Percentiles rank a stretch among this genome's conserved stretches.
Conservation (phyloP, 1,284 basidiomycete species). For the Thecaphora thlaspeos region DNA sequence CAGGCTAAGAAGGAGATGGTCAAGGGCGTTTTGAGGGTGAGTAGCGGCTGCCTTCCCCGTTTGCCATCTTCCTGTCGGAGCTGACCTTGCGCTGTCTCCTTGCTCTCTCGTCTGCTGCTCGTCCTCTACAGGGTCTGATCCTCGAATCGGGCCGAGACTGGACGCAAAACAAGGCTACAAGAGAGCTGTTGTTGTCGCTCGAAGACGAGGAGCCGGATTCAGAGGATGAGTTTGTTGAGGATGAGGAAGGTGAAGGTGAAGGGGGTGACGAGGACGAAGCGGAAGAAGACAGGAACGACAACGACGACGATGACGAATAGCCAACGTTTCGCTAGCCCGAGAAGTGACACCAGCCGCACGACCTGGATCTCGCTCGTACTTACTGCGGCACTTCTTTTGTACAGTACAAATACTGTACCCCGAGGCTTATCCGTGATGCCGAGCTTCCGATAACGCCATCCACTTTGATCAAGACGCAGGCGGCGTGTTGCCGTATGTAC, state of each 20-base stretch:
- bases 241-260: conserved; percentile 13
- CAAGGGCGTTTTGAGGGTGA: conserved; percentile 32
- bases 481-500: too few species aligned
- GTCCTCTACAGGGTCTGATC: conserved; percentile 17
- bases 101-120: neutral
- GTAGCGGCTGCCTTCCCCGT: conserved; percentile 4
- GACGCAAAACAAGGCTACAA: conserved; percentile 18
- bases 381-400: too few species aligned
- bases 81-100: neutral
- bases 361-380: too few species aligned
- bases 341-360: too few species aligned
- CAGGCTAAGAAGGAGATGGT: conserved; percentile 35
- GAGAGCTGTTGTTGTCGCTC: conserved; percentile 27
- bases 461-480: too few species aligned
- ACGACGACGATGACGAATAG: conserved; percentile 8
- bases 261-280: conserved; percentile 8
- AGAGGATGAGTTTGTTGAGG: conserved; percentile 33
- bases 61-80: too few species aligned
- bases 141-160: conserved; percentile 35
- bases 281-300: conserved; percentile 18
- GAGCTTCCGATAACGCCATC: too few species aligned
- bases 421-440: too few species aligned
- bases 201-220: conserved; percentile 36
- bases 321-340: too few species aligned
- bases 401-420: too few species aligned